A percentile compares a stretch with the other conserved stretches of the same genome.
These are phyloP conservation scores for Trichoderma sp. DNA, from an alignment of 2,329 filamentous ascomycete genomes.

Conservation along the genomic window DNA sequence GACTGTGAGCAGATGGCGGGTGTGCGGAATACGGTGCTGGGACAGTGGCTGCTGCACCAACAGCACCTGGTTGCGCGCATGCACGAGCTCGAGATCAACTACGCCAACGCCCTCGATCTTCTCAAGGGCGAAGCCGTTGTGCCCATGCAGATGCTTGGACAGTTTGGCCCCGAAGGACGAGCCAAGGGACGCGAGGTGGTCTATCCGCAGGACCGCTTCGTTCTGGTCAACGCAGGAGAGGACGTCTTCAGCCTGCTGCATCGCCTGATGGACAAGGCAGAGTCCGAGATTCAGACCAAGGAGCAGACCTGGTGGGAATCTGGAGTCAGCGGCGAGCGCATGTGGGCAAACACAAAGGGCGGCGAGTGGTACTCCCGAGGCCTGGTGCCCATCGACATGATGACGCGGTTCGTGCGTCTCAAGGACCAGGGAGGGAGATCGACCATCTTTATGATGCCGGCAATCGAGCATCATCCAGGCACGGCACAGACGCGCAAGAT, in stretches of 20 bases:
- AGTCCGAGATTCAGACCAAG: conserved; percentile 45
- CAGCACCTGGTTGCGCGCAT: conserved; percentile 57
- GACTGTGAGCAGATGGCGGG: conserved; percentile 44
- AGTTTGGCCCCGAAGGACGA: conserved; percentile 55
- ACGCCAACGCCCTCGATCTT: conserved; percentile 54
- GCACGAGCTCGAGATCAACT: conserved; percentile 59
- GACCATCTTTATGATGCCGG: conserved; percentile 58
- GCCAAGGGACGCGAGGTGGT: conserved; percentile 54
- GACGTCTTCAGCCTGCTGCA: conserved; percentile 54
- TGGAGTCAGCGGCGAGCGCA: conserved; percentile 48
- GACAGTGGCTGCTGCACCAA: conserved; percentile 59
- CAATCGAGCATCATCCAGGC: conserved; percentile 50
- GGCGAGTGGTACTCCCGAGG: conserved; percentile 45
- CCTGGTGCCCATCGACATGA: conserved; percentile 52
- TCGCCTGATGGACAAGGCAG: conserved; percentile 49
- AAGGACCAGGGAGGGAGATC: conserved; percentile 46
- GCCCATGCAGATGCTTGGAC: conserved; percentile 55
- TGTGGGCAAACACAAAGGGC: conserved; percentile 38
- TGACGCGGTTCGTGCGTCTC: conserved; percentile 57
- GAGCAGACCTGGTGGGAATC: conserved; percentile 41
- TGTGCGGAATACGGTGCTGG: conserved; percentile 56
- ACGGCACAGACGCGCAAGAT: conserved; percentile 49
- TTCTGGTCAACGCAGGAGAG: conserved; percentile 58
- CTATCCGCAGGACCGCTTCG: conserved; percentile 58
- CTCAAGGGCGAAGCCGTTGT: conserved; percentile 54